These are phyloP conservation scores for Podospora comata DNA, from an alignment of 495 filamentous ascomycete genomes.

Conservation along the genomic window DNA sequence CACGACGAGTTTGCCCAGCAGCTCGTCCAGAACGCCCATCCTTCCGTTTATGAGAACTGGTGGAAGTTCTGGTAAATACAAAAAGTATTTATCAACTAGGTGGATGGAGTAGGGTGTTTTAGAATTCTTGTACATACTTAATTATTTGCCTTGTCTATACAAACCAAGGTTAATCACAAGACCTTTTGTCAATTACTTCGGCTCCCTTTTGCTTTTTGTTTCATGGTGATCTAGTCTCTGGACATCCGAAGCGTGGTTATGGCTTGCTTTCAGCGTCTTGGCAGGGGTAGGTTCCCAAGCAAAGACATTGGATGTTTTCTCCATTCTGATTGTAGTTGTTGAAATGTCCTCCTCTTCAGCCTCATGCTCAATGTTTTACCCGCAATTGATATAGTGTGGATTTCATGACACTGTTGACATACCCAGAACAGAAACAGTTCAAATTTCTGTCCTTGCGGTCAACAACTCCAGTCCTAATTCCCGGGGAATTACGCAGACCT, in stretches of 20 bases:
- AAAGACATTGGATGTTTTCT: too few relatives aligned
- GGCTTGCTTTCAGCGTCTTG: not conserved
- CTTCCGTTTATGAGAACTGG: constrained; percentile 23
- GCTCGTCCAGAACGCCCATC: constrained; percentile 61
- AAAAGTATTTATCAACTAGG: not conserved
- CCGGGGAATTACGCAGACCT: too few relatives aligned
- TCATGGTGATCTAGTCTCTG: not conserved
- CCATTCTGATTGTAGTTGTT: too few relatives aligned
- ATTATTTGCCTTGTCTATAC: constrained; percentile 1
- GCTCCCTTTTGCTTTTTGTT: not conserved
- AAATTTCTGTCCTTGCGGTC: too few relatives aligned
- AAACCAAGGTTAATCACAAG: not conserved
- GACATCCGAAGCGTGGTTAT: not conserved
- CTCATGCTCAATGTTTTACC: too few relatives aligned
- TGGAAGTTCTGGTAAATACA: not conserved
- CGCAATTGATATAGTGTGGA: too few relatives aligned
- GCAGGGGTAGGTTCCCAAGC: not conserved
- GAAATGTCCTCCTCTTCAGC: too few relatives aligned
- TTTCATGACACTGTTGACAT: too few relatives aligned
- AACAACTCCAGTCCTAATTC: too few relatives aligned
- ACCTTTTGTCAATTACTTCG: not conserved
- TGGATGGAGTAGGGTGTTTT: not conserved
- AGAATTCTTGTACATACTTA: constrained; percentile 9
- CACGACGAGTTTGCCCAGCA: constrained; percentile 70
- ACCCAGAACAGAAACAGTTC: too few relatives aligned